Evolutionary conservation across 768 basidiomycete species (phyloP).

Genomic region (Termitomyces sp.): DNA sequence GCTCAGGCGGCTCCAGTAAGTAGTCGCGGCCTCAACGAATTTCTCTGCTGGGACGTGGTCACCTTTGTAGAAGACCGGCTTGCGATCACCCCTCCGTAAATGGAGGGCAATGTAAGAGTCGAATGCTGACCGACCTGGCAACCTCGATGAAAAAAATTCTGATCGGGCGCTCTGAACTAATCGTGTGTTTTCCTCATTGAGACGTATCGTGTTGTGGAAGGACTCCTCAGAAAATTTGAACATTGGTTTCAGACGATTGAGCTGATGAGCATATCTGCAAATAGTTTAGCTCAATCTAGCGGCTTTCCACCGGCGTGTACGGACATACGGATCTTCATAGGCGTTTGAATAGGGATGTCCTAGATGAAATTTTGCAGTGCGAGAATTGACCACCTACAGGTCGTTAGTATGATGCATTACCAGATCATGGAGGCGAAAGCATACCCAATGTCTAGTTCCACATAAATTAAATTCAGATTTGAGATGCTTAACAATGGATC

Average conservation of each 20-base stretch:
- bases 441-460: constrained; percentile 59
- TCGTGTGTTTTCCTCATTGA: constrained; percentile 38
- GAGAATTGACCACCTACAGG: constrained; percentile 57
- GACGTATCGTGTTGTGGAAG: constrained; percentile 49
- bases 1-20: constrained; percentile 37
- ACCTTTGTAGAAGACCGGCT: constrained; percentile 38
- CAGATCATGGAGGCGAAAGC: constrained; percentile 2
- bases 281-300: neutral
- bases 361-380: constrained; percentile 64
- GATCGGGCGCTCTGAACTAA: constrained; percentile 49
- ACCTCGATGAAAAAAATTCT: constrained; percentile 33
- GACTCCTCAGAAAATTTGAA: constrained; percentile 46
- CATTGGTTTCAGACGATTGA: constrained; percentile 56
- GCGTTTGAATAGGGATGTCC: constrained; percentile 50
- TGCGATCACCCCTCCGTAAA: constrained; percentile 60
- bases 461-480: neutral
- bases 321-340: constrained; percentile 62
- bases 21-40: constrained; percentile 40
- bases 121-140: constrained; percentile 10
- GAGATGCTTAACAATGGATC: constrained; percentile 9
- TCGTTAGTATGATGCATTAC: neutral
- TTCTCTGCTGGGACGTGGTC: constrained; percentile 47
- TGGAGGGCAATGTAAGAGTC: constrained; percentile 53
- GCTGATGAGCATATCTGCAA: constrained; percentile 46
- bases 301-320: neutral